Evolutionary conservation across 1,139 yeast genomes (phyloP).

Genomic region (Blastobotrys elegans): DNA sequence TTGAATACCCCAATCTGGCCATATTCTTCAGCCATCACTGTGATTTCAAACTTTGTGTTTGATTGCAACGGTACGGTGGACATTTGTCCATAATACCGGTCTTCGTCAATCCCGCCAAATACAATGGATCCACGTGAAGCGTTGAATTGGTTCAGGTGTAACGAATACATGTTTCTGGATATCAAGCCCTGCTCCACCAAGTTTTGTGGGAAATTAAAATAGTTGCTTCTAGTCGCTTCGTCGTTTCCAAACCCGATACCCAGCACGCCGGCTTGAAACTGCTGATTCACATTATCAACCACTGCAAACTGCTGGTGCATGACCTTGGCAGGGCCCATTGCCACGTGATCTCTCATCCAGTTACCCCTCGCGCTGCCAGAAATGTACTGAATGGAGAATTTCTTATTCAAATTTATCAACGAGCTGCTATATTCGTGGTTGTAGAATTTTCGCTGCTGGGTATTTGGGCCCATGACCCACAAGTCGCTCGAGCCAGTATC

Average conservation of each 20-base stretch:
- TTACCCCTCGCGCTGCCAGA: conserved; percentile 50
- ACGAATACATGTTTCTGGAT: conserved; percentile 41
- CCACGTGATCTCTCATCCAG: conserved; percentile 52
- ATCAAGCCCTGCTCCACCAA: conserved; percentile 47
- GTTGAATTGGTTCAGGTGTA: conserved; percentile 20
- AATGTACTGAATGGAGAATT: conserved; percentile 48
- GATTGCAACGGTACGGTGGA: conserved; percentile 26
- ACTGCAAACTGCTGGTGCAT: conserved; percentile 47
- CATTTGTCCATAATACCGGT: conserved; percentile 46
- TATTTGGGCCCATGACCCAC: conserved; percentile 41
- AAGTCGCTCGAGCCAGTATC: conserved; percentile 70
- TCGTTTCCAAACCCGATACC: conserved; percentile 47
- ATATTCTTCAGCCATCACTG: neutral
- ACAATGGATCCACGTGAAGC: conserved; percentile 35
- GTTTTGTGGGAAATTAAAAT: conserved; percentile 10
- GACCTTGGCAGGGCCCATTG: conserved; percentile 42
- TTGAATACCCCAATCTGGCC: neutral
- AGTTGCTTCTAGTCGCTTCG: conserved; percentile 24
- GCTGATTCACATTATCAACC: conserved; percentile 41
- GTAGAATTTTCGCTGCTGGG: neutral
- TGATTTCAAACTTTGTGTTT: conserved; percentile 1
- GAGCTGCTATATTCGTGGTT: neutral
- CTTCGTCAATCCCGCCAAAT: conserved; percentile 51
- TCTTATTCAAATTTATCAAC: conserved; percentile 13
- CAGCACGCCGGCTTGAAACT: conserved; percentile 43